A percentile compares a stretch with the other conserved stretches of the same genome.
phyloP scores from a whole-genome alignment of 202 grass and related monocot genomes.

The Hordeum pubiflorum region DNA sequence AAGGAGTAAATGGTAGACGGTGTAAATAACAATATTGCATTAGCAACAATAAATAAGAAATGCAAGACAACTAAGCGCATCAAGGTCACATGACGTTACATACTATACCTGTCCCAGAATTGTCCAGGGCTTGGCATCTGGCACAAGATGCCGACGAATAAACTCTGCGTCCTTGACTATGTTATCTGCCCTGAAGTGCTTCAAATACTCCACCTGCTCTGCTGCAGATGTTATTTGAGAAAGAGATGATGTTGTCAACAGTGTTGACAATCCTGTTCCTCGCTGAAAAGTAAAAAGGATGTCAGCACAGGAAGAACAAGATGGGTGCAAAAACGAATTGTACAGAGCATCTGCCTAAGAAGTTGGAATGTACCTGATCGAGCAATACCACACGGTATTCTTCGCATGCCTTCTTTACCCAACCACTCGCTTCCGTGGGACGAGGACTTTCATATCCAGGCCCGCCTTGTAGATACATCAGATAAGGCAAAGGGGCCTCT shows the following conservation, averaged over 20 bases:
- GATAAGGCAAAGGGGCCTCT: slow-evolving; percentile 52
- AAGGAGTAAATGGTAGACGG: neutral
- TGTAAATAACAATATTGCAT: neutral
- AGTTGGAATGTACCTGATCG: slow-evolving; percentile 51
- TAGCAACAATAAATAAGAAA: neutral
- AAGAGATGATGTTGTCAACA: slow-evolving; percentile 82
- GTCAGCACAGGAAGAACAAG: neutral
- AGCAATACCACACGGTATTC: slow-evolving; percentile 68
- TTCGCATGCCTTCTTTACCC: slow-evolving; percentile 90
- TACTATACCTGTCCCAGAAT: slow-evolving; percentile 77
- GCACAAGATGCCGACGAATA: slow-evolving; percentile 59
- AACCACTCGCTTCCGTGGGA: slow-evolving; percentile 63
- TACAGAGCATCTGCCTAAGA: neutral
- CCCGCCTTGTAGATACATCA: slow-evolving; percentile 85
- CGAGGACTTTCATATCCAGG: slow-evolving; percentile 87
- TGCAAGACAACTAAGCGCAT: neutral
- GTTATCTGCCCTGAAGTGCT: slow-evolving; percentile 93
- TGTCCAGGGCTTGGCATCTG: slow-evolving; percentile 73
- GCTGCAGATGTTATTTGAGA: slow-evolving; percentile 56
- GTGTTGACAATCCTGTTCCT: slow-evolving; percentile 86
- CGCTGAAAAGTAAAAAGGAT: slow-evolving; percentile 39
- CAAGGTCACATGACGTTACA: neutral
- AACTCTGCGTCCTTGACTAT: slow-evolving; percentile 91
- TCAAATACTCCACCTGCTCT: slow-evolving; percentile 62
- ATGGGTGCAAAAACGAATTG: neutral